phyloP scores from a whole-genome alignment of 768 basidiomycete genomes.

The Xerocomellus amylosporus region DNA sequence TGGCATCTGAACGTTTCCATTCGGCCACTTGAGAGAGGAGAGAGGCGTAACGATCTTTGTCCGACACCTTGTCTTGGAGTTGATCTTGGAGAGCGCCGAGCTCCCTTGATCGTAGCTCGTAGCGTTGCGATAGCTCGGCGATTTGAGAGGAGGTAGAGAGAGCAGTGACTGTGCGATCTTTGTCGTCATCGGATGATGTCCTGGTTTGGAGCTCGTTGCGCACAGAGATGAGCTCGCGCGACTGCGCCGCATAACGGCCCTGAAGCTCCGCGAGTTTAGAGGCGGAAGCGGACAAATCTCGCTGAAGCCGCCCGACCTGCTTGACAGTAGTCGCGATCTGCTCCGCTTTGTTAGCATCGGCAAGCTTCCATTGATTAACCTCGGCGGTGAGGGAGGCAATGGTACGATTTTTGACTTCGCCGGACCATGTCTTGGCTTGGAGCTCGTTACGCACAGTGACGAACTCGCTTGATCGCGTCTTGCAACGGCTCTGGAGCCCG shows the following conservation, averaged over 20 bases:
- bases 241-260: conserved; percentile 1
- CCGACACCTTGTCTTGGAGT: background rate
- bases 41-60: background rate
- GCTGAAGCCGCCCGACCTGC: background rate
- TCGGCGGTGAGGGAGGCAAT: background rate
- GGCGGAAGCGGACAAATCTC: background rate
- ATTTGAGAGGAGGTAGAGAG: background rate
- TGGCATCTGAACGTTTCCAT: background rate
- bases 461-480: conserved; percentile 1
- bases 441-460: background rate
- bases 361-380: background rate
- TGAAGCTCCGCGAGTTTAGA: conserved; percentile 2
- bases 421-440: background rate
- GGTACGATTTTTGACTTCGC: background rate
- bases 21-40: background rate
- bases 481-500: background rate
- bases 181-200: background rate
- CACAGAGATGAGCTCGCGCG: background rate
- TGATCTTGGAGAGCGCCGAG: background rate
- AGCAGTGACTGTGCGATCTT: background rate
- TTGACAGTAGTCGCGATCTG: background rate
- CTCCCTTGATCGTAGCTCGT: background rate
- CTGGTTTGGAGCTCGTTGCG: background rate
- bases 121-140: background rate
- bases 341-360: background rate